These are phyloP conservation scores for Boletus bicolor DNA, from an alignment of 768 basidiomycete genomes.

Conservation along the genomic window DNA sequence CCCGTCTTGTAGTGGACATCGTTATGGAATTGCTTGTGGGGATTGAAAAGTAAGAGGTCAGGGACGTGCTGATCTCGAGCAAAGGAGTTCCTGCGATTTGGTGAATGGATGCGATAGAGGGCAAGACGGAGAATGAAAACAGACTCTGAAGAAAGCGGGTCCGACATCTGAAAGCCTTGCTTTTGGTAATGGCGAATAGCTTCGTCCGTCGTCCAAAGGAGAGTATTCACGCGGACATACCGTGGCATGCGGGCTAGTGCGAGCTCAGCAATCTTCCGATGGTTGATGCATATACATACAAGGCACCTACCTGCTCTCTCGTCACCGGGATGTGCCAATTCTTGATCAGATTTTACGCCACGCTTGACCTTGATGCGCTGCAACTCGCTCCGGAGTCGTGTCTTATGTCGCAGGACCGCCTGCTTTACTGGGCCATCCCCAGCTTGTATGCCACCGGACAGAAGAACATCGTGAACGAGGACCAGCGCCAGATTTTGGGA, in stretches of 20 bases:
- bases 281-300: not conserved
- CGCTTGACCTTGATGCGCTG: slow-evolving; percentile 78
- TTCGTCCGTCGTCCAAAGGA: slow-evolving; percentile 61
- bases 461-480: slow-evolving; percentile 86
- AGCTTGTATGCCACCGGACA: slow-evolving; percentile 83
- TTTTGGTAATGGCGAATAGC: slow-evolving; percentile 56
- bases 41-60: slow-evolving; percentile 75
- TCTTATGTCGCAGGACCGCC: slow-evolving; percentile 84
- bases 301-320: slow-evolving; percentile 54
- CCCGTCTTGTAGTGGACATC: slow-evolving; percentile 73
- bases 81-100: slow-evolving; percentile 53
- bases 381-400: slow-evolving; percentile 82
- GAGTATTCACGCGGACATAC: slow-evolving; percentile 81
- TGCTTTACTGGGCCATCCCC: slow-evolving; percentile 89
- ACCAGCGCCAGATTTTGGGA: slow-evolving; percentile 77
- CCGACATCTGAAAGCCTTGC: slow-evolving; percentile 52
- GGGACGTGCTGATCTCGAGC: slow-evolving; percentile 76
- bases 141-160: slow-evolving; percentile 54
- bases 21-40: slow-evolving; percentile 61
- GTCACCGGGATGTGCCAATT: slow-evolving; percentile 62
- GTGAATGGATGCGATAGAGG: not conserved
- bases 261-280: not conserved
- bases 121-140: not conserved
- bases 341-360: slow-evolving; percentile 60
- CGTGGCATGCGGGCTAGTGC: slow-evolving; percentile 67